Conservation (phyloP, 1,284 basidiomycete genomes). For the Tylopilus sp. region DNA sequence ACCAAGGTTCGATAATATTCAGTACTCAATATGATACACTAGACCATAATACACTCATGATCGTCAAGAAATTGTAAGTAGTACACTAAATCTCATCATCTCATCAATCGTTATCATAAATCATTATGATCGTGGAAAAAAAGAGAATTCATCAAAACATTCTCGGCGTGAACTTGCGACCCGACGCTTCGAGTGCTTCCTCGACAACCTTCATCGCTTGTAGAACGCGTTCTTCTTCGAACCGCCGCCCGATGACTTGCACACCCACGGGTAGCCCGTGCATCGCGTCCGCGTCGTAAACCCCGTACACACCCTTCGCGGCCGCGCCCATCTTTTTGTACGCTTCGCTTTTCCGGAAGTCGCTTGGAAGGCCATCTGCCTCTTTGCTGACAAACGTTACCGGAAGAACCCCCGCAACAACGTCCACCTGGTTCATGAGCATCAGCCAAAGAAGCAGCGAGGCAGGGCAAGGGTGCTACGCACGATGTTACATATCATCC, state of each 20-base stretch:
- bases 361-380: conserved; percentile 61
- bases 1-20: no score
- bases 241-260: conserved; percentile 72
- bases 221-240: conserved; percentile 78
- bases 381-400: conserved; percentile 71
- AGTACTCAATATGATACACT: background rate
- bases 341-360: conserved; percentile 47
- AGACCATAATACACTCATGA: background rate
- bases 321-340: conserved; percentile 48
- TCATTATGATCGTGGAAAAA: background rate
- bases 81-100: background rate
- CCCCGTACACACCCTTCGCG: conserved; percentile 53
- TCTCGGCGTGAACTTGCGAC: conserved; percentile 34
- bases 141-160: conserved; percentile 23
- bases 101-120: background rate
- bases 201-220: conserved; percentile 66
- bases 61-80: background rate
- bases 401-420: conserved; percentile 77
- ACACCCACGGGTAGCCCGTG: conserved; percentile 79
- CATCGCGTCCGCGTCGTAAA: conserved; percentile 77
- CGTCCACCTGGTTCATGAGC: conserved; percentile 69
- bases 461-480: conserved; percentile 35
- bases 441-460: background rate
- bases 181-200: conserved; percentile 46
- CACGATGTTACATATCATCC: conserved; percentile 72